These are phyloP conservation scores for Cadophora sp. DNA, from an alignment of 2,329 filamentous ascomycete species.

Conservation along the genomic window DNA sequence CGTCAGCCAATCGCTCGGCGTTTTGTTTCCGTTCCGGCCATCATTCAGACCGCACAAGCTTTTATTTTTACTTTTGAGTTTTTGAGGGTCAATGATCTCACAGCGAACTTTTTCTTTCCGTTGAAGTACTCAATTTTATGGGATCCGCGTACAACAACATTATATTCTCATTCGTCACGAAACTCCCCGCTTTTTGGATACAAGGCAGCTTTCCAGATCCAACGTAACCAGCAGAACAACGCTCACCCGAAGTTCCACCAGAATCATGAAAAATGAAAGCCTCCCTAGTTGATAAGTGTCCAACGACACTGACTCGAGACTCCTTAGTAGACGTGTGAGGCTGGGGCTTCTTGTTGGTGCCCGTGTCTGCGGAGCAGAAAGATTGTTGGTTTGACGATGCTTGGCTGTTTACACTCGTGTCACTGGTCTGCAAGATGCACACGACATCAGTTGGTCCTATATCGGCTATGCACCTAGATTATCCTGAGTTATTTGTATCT, in stretches of 20 bases:
- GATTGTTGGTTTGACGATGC: not conserved
- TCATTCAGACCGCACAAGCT: not conserved
- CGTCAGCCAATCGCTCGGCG: conserved; percentile 7
- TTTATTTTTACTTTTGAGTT: not conserved
- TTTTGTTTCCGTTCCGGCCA: not conserved
- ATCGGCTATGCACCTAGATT: not conserved
- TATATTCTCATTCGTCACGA: not conserved
- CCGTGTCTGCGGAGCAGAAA: not conserved
- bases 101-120: not conserved
- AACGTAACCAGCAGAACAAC: not conserved
- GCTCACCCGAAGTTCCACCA: not conserved
- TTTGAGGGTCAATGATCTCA: not conserved
- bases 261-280: not conserved
- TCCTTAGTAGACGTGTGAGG: not conserved
- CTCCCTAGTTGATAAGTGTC: not conserved
- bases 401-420: not conserved
- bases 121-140: too few species aligned
- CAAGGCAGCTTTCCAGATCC: too few species aligned
- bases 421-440: not conserved
- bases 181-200: not conserved
- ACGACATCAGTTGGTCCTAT: not conserved
- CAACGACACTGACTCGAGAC: not conserved
- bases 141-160: too few species aligned
- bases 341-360: not conserved
- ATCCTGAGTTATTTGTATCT: not conserved